Percentiles rank a stretch among this genome's conserved stretches.
phyloP scores from a whole-genome alignment of 1,139 yeast genomes.

The Candida anutae region DNA sequence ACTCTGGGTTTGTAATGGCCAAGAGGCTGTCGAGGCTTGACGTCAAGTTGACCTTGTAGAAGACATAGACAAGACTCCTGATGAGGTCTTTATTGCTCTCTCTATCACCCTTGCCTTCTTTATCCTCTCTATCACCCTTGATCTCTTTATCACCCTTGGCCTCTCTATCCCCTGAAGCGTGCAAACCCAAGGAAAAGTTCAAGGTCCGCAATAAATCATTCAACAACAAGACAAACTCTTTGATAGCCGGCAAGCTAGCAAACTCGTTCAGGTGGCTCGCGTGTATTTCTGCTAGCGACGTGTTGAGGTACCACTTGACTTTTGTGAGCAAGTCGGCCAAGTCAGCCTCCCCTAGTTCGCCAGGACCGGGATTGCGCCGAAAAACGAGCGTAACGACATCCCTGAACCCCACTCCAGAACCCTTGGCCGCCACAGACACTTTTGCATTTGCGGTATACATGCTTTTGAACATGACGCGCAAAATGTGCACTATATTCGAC shows the following conservation, averaged over 20 bases:
- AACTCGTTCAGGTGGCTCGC: slow-evolving; percentile 10
- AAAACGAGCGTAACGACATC: slow-evolving; percentile 11
- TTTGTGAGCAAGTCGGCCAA: slow-evolving; percentile 11
- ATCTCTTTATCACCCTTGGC: slow-evolving; percentile 6
- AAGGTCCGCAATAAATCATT: slow-evolving; percentile 18
- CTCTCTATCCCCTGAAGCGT: too few relatives aligned
- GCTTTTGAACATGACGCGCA: neutral
- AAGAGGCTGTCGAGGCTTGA: slow-evolving; percentile 16
- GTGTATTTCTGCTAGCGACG: slow-evolving; percentile 11
- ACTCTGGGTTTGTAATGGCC: slow-evolving; percentile 15
- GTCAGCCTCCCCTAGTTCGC: slow-evolving; percentile 8
- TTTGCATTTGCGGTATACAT: neutral
- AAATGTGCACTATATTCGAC: neutral
- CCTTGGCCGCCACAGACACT: too few relatives aligned
- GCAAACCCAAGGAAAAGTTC: slow-evolving; percentile 11
- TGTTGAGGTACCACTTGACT: slow-evolving; percentile 15
- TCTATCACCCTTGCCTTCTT: slow-evolving; percentile 5
- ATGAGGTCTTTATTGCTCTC: slow-evolving; percentile 11
- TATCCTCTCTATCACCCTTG: too few relatives aligned
- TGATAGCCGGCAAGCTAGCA: slow-evolving; percentile 15
- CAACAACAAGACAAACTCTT: slow-evolving; percentile 20
- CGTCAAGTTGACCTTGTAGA: slow-evolving; percentile 18
- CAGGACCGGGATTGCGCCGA: slow-evolving; percentile 11
- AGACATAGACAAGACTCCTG: slow-evolving; percentile 15
- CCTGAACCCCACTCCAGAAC: too few relatives aligned